Evolutionary conservation across 257 asterid genomes (phyloP).

Genomic region (Ocimum tenuiflorum): DNA sequence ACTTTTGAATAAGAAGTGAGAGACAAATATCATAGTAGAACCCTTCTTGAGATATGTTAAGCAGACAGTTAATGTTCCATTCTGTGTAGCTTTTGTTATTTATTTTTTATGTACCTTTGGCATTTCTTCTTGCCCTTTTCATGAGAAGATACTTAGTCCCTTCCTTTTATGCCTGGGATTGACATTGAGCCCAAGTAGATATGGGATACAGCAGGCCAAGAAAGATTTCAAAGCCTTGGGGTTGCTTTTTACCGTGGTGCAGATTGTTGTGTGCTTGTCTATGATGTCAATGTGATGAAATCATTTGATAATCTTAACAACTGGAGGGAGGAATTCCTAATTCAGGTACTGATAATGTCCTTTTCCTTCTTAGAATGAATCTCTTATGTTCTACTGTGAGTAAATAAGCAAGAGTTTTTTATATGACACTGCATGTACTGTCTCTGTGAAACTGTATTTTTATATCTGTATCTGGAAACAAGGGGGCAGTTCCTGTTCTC

Average conservation of each 20-base stretch:
- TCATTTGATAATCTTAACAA: conserved; percentile 91
- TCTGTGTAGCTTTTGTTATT: too few species aligned
- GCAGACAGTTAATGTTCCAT: too few species aligned
- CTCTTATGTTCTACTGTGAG: background rate
- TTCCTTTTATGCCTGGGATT: conserved; percentile 14
- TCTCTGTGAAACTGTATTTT: background rate
- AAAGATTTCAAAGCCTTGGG: conserved; percentile 98
- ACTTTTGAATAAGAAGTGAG: too few species aligned
- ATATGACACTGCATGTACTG: background rate
- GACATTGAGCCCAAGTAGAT: conserved; percentile 40
- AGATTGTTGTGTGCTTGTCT: conserved; percentile 96
- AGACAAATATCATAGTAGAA: too few species aligned
- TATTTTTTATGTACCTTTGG: too few species aligned
- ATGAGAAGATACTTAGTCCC: background rate
- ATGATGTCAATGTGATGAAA: conserved; percentile 92
- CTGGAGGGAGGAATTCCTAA: conserved; percentile 97
- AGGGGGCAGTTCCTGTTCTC: too few species aligned
- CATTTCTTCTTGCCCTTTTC: too few species aligned
- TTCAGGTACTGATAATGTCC: conserved; percentile 53
- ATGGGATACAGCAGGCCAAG: conserved; percentile 99
- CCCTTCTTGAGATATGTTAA: too few species aligned
- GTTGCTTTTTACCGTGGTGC: conserved; percentile 99
- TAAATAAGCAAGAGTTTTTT: background rate
- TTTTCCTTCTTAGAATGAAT: background rate
- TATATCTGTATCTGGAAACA: too few species aligned